These are phyloP conservation scores for Liquidambar formosana DNA, from an alignment of 164 flowering plant species.

Conservation along the genomic window DNA sequence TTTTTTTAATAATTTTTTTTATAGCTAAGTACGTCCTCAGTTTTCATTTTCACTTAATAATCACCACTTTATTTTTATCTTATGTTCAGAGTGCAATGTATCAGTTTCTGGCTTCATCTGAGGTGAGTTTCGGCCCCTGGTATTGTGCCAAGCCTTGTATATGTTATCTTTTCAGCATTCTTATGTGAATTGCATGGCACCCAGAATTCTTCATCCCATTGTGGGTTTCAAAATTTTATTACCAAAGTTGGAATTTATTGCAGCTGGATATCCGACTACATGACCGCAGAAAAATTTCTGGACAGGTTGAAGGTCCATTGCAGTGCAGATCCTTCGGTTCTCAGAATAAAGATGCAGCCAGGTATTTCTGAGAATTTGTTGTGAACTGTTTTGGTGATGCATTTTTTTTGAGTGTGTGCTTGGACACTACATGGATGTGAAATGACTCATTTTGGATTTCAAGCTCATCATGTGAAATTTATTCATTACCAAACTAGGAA, in stretches of 20 bases:
- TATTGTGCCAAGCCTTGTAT: not conserved
- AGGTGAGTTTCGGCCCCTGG: constrained; percentile 46
- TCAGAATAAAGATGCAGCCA: constrained; percentile 13
- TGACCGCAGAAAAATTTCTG: constrained; percentile 68
- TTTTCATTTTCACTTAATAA: not conserved
- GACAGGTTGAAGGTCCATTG: constrained; percentile 40
- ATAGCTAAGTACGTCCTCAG: not conserved
- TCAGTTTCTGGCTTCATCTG: constrained; percentile 68
- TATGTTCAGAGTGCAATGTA: constrained; percentile 75
- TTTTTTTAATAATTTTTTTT: no score
- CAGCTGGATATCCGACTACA: constrained; percentile 65
- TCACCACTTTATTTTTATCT: constrained; percentile 16
- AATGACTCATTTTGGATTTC: not conserved
- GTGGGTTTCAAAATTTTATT: constrained; percentile 4
- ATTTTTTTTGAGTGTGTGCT: no score
- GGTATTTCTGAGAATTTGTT: constrained; percentile 24
- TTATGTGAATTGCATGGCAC: not conserved
- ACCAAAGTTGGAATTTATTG: constrained; percentile 10
- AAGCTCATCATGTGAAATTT: not conserved
- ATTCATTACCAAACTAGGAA: no score
- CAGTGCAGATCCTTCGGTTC: constrained; percentile 17
- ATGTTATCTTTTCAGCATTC: not conserved
- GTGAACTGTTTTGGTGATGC: not conserved
- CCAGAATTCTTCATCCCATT: not conserved
- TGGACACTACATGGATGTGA: not conserved